Evolutionary conservation across 345 rosid genomes (phyloP).

Genomic region (Pistacia atlantica): DNA sequence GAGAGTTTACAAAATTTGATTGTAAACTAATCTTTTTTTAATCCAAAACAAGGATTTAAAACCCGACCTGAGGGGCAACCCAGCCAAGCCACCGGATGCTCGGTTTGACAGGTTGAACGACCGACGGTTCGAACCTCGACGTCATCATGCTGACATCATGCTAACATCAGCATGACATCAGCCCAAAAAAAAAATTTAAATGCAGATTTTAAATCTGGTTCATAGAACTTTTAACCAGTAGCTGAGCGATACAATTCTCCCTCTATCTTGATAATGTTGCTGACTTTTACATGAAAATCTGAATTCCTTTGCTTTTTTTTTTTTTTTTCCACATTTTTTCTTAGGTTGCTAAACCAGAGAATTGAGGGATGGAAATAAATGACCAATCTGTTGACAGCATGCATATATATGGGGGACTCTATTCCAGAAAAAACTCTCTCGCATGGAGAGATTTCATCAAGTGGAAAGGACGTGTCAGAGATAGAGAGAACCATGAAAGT

Average conservation of each 20-base stretch:
- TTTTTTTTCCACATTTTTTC: neutral
- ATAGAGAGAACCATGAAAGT: constrained; percentile 40
- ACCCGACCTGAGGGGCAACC: too few species aligned
- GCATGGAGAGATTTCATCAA: constrained; percentile 26
- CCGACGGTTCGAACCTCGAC: too few species aligned
- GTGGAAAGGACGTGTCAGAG: constrained; percentile 39
- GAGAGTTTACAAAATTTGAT: too few species aligned
- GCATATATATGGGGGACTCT: neutral
- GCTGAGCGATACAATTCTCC: neutral
- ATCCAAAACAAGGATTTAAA: too few species aligned
- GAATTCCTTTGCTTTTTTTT: neutral
- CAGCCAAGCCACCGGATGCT: too few species aligned
- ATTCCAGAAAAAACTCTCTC: constrained; percentile 17
- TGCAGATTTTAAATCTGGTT: too few species aligned
- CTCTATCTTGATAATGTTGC: neutral
- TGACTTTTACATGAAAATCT: neutral
- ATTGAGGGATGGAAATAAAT: constrained; percentile 26
- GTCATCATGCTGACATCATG: too few species aligned
- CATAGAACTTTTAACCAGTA: too few species aligned
- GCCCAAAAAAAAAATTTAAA: too few species aligned
- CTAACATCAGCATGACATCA: too few species aligned
- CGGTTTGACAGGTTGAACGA: too few species aligned
- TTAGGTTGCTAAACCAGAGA: constrained; percentile 21
- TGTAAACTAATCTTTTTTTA: too few species aligned
- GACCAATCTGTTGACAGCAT: constrained; percentile 3